Percentiles rank a stretch among this genome's conserved stretches.
Conservation (phyloP, 495 filamentous ascomycete species). For the Aspergillus cristatus region DNA sequence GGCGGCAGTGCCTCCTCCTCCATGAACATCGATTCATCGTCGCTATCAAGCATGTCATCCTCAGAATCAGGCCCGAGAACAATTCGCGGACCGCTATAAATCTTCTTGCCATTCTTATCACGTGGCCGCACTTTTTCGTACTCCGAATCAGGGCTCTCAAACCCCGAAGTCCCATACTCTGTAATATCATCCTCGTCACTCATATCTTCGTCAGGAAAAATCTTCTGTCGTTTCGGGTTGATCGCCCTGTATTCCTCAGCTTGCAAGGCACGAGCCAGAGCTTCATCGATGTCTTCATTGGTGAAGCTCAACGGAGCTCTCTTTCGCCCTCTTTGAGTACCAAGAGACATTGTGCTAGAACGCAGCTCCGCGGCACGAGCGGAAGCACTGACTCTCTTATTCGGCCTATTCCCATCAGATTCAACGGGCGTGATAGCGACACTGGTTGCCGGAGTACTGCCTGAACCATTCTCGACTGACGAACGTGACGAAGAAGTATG, state of each 20-base stretch:
- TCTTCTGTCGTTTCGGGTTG: conserved; percentile 18
- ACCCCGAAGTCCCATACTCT: neutral
- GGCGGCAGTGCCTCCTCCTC: neutral
- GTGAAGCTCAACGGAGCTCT: conserved; percentile 23
- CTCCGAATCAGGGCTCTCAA: conserved; percentile 5
- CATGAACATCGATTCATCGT: neutral
- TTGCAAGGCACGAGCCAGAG: conserved; percentile 51
- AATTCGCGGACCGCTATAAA: no score
- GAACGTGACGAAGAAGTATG: conserved; percentile 17
- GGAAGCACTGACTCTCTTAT: conserved; percentile 29
- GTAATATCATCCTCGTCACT: neutral
- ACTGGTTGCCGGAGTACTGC: conserved; percentile 73
- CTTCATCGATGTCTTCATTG: conserved; percentile 39
- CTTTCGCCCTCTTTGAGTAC: conserved; percentile 24
- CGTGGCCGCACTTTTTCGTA: conserved; percentile 4
- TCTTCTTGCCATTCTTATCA: conserved; percentile 5
- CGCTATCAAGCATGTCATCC: no score
- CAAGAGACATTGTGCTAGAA: conserved; percentile 27
- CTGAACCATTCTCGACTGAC: conserved; percentile 22
- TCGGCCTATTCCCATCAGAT: conserved; percentile 19
- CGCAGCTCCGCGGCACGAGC: conserved; percentile 32
- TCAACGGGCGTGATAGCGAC: conserved; percentile 49
- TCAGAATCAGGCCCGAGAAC: neutral
- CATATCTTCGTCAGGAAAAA: conserved; percentile 6
- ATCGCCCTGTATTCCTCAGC: conserved; percentile 47